Conservation (phyloP, 257 asterid species). For the Ilex aquifolium region DNA sequence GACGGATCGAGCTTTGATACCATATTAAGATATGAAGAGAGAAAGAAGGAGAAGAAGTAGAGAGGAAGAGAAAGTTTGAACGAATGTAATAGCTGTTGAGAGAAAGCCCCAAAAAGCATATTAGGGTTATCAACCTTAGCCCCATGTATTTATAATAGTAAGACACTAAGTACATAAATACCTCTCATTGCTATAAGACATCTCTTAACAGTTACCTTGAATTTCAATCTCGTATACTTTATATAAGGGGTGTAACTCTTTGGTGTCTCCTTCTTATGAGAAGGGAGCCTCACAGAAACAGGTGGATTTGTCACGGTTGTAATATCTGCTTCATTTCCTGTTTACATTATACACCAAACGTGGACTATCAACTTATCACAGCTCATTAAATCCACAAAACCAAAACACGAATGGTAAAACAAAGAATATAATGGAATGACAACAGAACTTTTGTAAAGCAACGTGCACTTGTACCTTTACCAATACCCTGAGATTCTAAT, state of each 20-base stretch:
- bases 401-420: conserved; percentile 10
- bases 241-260: conserved; percentile 72
- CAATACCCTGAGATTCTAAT: conserved; percentile 36
- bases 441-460: not conserved
- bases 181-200: too few relatives aligned
- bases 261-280: conserved; percentile 30
- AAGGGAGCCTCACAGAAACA: conserved; percentile 29
- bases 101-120: too few relatives aligned
- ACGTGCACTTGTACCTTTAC: conserved; percentile 31
- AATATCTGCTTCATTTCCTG: conserved; percentile 36
- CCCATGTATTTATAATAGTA: too few relatives aligned
- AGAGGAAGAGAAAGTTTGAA: too few relatives aligned
- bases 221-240: conserved; percentile 73
- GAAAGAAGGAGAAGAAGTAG: too few relatives aligned
- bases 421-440: not conserved
- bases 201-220: conserved; percentile 42
- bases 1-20: too few relatives aligned
- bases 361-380: conserved; percentile 6
- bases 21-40: too few relatives aligned
- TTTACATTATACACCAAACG: conserved; percentile 21
- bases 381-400: not conserved
- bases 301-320: conserved; percentile 23
- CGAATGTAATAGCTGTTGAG: too few relatives aligned
- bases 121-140: too few relatives aligned
- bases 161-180: too few relatives aligned